These are phyloP conservation scores for Wickerhamomyces subpelliculosus DNA, from an alignment of 805 yeast species.

Conservation along the genomic window DNA sequence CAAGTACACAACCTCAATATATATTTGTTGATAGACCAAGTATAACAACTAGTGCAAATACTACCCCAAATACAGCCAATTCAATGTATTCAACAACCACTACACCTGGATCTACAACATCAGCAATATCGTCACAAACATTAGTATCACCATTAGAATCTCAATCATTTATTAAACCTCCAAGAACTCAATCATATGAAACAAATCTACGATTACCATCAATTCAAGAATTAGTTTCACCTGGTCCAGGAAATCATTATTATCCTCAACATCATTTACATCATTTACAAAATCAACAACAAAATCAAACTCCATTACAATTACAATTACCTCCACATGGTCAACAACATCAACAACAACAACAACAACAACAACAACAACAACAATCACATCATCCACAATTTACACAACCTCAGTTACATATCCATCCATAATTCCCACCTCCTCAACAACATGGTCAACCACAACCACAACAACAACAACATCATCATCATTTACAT, in stretches of 20 bases:
- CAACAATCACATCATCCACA: background rate
- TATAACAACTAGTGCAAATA: too few relatives aligned
- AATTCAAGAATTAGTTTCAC: background rate
- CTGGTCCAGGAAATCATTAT: background rate
- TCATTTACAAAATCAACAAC: too few relatives aligned
- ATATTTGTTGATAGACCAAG: too few relatives aligned
- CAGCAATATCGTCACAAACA: background rate
- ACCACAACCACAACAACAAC: conserved; percentile 8
- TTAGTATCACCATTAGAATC: background rate
- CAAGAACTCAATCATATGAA: background rate
- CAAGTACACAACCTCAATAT: background rate
- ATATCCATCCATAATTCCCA: too few relatives aligned
- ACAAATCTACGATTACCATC: background rate
- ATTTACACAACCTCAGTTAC: too few relatives aligned
- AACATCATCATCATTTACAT: conserved; percentile 28
- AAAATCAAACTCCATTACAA: background rate
- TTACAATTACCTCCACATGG: background rate
- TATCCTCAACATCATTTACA: background rate
- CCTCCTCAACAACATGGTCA: background rate
- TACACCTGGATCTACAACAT: too few relatives aligned
- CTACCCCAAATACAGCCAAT: background rate
- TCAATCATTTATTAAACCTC: background rate
- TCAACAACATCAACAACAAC: background rate
- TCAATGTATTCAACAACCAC: background rate
- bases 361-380: background rate